phyloP scores from a whole-genome alignment of 306 rosid species.

The Sesbania bispinosa region DNA sequence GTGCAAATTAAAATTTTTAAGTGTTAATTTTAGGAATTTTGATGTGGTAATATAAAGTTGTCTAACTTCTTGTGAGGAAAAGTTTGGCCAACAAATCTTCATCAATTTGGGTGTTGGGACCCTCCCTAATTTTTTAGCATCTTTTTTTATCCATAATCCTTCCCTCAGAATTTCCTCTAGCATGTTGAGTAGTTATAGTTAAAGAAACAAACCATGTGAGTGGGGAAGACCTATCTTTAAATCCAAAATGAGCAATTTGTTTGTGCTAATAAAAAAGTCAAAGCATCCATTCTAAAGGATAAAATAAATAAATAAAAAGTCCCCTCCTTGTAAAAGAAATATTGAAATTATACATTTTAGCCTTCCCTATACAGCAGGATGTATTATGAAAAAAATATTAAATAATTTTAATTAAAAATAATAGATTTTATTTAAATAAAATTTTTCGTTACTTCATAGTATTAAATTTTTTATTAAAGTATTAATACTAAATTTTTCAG shows the following conservation, averaged over 20 bases:
- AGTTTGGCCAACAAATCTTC: constrained; percentile 51
- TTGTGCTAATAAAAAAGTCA: constrained; percentile 60
- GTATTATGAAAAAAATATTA: too few relatives aligned
- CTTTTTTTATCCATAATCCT: constrained; percentile 23
- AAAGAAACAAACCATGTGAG: constrained; percentile 83
- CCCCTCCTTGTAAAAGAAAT: constrained; percentile 23
- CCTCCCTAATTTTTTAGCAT: constrained; percentile 43
- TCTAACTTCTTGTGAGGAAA: neutral
- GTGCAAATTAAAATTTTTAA: neutral
- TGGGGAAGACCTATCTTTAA: constrained; percentile 62
- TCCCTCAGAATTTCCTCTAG: constrained; percentile 24
- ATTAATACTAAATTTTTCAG: too few relatives aligned
- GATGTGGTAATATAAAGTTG: neutral
- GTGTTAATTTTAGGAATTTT: neutral
- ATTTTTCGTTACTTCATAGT: too few relatives aligned
- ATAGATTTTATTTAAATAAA: too few relatives aligned
- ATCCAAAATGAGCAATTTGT: constrained; percentile 59
- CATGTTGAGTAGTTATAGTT: constrained; percentile 52
- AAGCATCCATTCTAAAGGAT: constrained; percentile 57
- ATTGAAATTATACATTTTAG: constrained; percentile 29
- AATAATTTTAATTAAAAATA: too few relatives aligned
- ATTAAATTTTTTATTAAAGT: too few relatives aligned
- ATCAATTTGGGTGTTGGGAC: constrained; percentile 42
- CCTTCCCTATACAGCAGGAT: too few relatives aligned
- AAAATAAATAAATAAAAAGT: too few relatives aligned